Base-by-base conservation (phyloP, 164 flowering plant species). In the Platanus orientalis region DNA sequence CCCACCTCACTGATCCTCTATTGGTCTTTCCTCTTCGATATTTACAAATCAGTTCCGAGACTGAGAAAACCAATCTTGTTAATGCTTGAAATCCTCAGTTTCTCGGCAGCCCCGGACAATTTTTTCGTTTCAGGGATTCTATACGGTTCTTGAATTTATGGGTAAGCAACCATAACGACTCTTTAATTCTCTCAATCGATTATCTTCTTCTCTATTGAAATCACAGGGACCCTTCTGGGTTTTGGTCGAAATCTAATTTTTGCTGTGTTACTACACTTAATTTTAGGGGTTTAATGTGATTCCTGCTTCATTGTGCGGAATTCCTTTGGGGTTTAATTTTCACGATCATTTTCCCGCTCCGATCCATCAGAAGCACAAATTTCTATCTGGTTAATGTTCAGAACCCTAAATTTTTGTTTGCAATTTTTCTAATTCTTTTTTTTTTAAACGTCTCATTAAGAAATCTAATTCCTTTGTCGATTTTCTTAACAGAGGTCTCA, bases 231-330 rank as follows among this genome's bases (percentile, higher is more conserved):
- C 26, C 27, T 28, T 44, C n/a, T 60, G 32, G 62, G 42, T 59
- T 19, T 19, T 57, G n/a, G 6, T 64, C 23, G 16, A 48, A 65
- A 11, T 61, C 25, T 23, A 11, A 21, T 24, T 1, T 61, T 29
- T 30, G 1, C 29, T 26, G 19, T 40, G 3, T 45, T 48, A 10
- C 19, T 26, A 6, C 6, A 25, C 16, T 60, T 44, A 14, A 2
- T 25, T 54, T 3, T 53, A 60, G 65, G 49, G 54, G 27, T 62
- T 44, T 6, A 54, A 19, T 56, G 56, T 30, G 70, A 17, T 48
- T 32, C 29, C 27, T 12, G 6, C 4, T 47, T 54, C 10, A 6
- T 55, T 26, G 20, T 34, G 52, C 20, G 24, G 7, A 45, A 24
- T 34, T 36, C 50, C 23, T 50, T 40, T 26, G 24, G 11, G 25